Evolutionary conservation across 73 alveolate species (phyloP), one percentile per base, ranked within the genome.

Genomic region (Symbiodinium pilosum): DNA sequence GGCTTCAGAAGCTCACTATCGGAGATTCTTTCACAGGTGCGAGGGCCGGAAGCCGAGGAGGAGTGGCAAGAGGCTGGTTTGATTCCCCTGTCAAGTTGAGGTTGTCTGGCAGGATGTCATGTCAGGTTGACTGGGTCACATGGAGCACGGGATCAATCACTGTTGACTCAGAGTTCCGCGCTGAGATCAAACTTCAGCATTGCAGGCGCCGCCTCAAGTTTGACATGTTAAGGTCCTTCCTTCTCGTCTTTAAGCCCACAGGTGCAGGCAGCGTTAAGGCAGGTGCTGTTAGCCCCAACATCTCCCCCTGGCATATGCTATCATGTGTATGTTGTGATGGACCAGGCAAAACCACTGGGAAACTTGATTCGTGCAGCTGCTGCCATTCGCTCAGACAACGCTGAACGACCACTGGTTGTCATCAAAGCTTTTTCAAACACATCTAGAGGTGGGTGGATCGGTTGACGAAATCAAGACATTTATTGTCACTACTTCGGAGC

Each of bases 201-300:
- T 47, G 34, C 43, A 42, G 34, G 12, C 39, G 18, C 75, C 6
- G 4, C 21, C 28, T 20, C 69, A 9, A 7, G 40, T 8, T 36
- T 43, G 32, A 20, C 69, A 26, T 36, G 36, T 56, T 39, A 36
- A 89, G 95, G 95, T 89, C 95, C 9, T 89, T 89, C 52, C 86
- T 89, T 51, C 43, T 89, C 7, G 71, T 89, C 69, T 89, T 89
- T 41, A 89, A 89, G 87, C 95, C 95, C 28, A 41, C 87, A 14
- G 95, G 95, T 41, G 95, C 87, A 40, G 95, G 95, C 95, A 89
- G 75, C 44, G 95, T 89, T 43, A 89, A 89, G 95, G 95, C 87
- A 26, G n/a, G n/a, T n/a, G n/a, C n/a, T n/a, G n/a, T n/a, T n/a
- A n/a, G n/a, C n/a, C n/a, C n/a, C n/a, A n/a, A n/a, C n/a, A n/a